A percentile compares a stretch with the other conserved stretches of the same genome.
Conservation (phyloP, 2,329 filamentous ascomycete species). For the Alternaria angustiovoidea region DNA sequence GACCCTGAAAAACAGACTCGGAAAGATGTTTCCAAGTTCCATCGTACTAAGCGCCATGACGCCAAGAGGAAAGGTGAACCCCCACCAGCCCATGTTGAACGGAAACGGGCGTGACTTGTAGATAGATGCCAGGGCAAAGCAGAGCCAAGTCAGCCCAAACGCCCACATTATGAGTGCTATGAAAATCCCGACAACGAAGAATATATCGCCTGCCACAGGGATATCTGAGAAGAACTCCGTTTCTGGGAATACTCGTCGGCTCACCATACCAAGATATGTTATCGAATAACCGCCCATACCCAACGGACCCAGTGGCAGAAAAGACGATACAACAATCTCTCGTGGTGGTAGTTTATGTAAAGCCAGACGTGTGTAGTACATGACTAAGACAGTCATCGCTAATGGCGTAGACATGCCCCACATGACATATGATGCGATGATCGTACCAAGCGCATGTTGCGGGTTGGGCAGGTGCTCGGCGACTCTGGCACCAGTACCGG, state of each 20-base stretch:
- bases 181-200: conserved; percentile 67
- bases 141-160: conserved; percentile 64
- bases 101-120: conserved; percentile 57
- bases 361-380: conserved; percentile 75
- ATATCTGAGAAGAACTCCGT: conserved; percentile 49
- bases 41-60: conserved; percentile 63
- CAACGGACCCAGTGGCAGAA: conserved; percentile 71
- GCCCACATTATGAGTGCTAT: conserved; percentile 65
- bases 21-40: conserved; percentile 60
- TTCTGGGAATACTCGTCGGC: conserved; percentile 52
- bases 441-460: conserved; percentile 65
- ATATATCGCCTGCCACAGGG: conserved; percentile 55
- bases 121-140: conserved; percentile 62
- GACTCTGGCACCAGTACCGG: conserved; percentile 70
- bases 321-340: conserved; percentile 73
- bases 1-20: conserved; percentile 64
- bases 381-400: conserved; percentile 68
- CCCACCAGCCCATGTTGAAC: conserved; percentile 71
- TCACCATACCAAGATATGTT: conserved; percentile 58
- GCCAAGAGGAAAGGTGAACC: conserved; percentile 67
- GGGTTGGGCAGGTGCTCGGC: conserved; percentile 66
- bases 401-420: conserved; percentile 72
- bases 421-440: conserved; percentile 72
- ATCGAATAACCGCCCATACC: conserved; percentile 72
- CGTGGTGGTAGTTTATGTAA: conserved; percentile 71